phyloP scores from a whole-genome alignment of 306 rosid species.

The Abrus pulchellus region DNA sequence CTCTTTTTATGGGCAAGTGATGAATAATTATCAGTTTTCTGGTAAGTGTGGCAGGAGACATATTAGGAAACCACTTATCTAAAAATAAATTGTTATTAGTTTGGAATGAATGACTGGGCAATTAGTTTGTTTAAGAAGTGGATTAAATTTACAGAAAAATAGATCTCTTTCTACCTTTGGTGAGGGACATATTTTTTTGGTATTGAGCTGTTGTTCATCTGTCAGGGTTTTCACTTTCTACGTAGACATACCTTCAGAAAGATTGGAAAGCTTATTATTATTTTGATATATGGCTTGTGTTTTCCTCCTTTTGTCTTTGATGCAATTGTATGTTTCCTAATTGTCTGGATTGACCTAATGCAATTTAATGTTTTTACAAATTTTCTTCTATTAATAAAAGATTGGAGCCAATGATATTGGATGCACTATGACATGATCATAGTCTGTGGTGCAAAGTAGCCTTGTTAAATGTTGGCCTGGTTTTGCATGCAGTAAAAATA shows the following conservation, averaged over 20 bases:
- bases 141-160: constrained; percentile 24
- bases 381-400: constrained; percentile 9
- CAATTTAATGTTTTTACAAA: constrained; percentile 11
- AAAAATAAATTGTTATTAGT: not conserved
- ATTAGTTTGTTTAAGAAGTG: not conserved
- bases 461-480: constrained; percentile 22
- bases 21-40: not conserved
- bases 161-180: constrained; percentile 10
- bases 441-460: constrained; percentile 2
- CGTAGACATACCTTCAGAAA: not conserved
- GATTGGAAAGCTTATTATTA: not conserved
- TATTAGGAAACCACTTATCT: constrained; percentile 19
- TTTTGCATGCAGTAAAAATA: constrained; percentile 10
- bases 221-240: constrained; percentile 13
- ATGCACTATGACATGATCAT: not conserved
- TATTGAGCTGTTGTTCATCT: not conserved
- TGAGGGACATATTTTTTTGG: constrained; percentile 1
- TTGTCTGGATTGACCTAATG: not conserved
- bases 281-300: constrained; percentile 3
- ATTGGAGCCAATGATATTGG: not conserved
- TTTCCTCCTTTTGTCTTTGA: not conserved
- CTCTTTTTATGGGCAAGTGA: not conserved
- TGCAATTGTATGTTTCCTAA: constrained; percentile 9
- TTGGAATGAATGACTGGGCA: constrained; percentile 4
- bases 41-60: not conserved